phyloP scores from a whole-genome alignment of 2,329 filamentous ascomycete species.

The Aspergillus flavus region DNA sequence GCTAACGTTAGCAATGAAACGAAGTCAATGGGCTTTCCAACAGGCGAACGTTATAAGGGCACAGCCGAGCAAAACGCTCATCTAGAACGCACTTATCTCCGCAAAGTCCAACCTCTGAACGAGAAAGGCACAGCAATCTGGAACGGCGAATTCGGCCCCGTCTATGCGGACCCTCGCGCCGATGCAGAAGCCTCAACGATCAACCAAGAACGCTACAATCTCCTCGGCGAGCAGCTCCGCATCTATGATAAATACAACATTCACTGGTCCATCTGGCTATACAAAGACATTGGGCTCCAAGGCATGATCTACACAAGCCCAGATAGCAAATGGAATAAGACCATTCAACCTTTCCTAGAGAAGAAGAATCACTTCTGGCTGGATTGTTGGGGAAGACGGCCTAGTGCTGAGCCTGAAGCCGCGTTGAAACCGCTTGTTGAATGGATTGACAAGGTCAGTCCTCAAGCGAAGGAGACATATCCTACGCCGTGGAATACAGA shows the following conservation, averaged over 20 bases:
- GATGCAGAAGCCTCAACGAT: conserved; percentile 40
- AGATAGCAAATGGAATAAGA: conserved; percentile 53
- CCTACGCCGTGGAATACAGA: conserved; percentile 56
- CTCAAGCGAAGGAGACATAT: conserved; percentile 47
- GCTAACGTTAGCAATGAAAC: background rate
- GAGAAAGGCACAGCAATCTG: conserved; percentile 48
- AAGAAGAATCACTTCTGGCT: conserved; percentile 59
- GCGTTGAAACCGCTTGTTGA: conserved; percentile 48
- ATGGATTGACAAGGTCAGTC: conserved; percentile 48
- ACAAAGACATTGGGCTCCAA: conserved; percentile 61
- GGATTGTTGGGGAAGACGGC: conserved; percentile 57
- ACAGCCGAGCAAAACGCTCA: conserved; percentile 44
- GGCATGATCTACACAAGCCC: conserved; percentile 57
- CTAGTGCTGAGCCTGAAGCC: conserved; percentile 47
- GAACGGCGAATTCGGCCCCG: conserved; percentile 58
- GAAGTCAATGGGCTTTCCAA: conserved; percentile 47
- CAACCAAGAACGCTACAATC: conserved; percentile 49
- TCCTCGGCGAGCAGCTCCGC: conserved; percentile 52
- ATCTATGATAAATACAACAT: conserved; percentile 57
- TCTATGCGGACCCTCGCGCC: conserved; percentile 37
- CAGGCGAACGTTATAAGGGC: conserved; percentile 43
- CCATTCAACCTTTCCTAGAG: conserved; percentile 55
- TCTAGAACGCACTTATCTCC: conserved; percentile 47
- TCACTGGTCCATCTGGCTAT: conserved; percentile 63
- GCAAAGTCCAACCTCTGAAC: conserved; percentile 54